These are phyloP conservation scores for Teunomyces gatunensis DNA, from an alignment of 805 yeast species.

Conservation along the genomic window DNA sequence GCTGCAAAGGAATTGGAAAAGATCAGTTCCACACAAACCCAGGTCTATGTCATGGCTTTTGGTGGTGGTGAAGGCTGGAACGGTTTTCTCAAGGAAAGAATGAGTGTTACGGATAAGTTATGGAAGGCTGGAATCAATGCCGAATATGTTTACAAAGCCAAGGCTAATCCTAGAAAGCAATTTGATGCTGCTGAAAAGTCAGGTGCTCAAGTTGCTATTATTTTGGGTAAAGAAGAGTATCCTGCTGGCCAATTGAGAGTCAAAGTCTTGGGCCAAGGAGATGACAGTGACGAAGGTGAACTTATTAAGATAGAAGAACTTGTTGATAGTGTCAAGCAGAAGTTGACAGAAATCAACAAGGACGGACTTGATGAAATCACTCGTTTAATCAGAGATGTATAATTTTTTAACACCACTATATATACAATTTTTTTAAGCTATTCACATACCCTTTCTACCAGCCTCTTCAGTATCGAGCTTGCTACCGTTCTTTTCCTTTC, in stretches of 20 bases:
- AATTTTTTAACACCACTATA: slow-evolving; percentile 12
- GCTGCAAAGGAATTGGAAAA: slow-evolving; percentile 54
- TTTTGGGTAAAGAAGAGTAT: slow-evolving; percentile 92
- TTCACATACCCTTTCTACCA: neutral
- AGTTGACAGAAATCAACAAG: slow-evolving; percentile 35
- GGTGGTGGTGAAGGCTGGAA: slow-evolving; percentile 98
- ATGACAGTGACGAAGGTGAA: slow-evolving; percentile 81
- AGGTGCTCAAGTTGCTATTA: slow-evolving; percentile 88
- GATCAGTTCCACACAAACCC: slow-evolving; percentile 82
- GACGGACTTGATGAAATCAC: slow-evolving; percentile 65
- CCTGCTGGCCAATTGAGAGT: slow-evolving; percentile 79
- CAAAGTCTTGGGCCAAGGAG: slow-evolving; percentile 86
- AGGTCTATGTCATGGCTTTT: slow-evolving; percentile 94
- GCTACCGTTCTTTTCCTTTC: slow-evolving; percentile 34
- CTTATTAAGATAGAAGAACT: slow-evolving; percentile 63
- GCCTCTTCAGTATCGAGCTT: slow-evolving; percentile 14
- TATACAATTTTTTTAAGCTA: neutral
- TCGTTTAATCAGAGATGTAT: slow-evolving; percentile 58
- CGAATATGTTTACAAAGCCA: slow-evolving; percentile 88
- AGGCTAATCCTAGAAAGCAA: slow-evolving; percentile 93
- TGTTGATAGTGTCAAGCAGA: slow-evolving; percentile 44
- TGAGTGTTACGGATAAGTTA: slow-evolving; percentile 74
- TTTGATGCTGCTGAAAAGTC: slow-evolving; percentile 96
- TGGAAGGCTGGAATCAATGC: slow-evolving; percentile 90
- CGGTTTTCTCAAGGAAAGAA: slow-evolving; percentile 89